phyloP scores from a whole-genome alignment of 441 rosid species.

The Populus trichocarpa region DNA sequence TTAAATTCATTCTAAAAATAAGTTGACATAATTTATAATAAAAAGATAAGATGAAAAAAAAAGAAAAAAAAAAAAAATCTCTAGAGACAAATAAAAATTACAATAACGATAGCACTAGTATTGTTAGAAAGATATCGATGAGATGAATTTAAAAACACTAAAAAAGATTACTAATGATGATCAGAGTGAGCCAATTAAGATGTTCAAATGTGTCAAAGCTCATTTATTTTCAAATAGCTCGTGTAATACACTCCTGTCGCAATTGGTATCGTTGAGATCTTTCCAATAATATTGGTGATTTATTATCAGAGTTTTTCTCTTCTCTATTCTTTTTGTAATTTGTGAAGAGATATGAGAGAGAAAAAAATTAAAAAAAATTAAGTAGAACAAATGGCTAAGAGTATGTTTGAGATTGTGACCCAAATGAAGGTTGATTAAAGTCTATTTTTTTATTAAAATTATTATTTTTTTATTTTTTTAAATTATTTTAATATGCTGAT shows the following conservation, averaged over 20 bases:
- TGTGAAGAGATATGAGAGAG: fast-evolving
- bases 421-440: fast-evolving
- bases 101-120: fast-evolving
- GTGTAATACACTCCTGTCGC: too few species aligned
- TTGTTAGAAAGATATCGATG: fast-evolving
- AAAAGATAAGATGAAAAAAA: too few species aligned
- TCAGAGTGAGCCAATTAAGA: fast-evolving
- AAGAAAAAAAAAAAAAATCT: too few species aligned
- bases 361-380: too few species aligned
- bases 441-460: too few species aligned
- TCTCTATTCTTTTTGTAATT: fast-evolving
- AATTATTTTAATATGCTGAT: too few species aligned
- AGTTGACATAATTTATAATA: too few species aligned
- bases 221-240: too few species aligned
- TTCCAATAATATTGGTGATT: fast-evolving
- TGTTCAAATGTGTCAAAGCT: fast-evolving
- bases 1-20: too few species aligned
- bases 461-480: too few species aligned
- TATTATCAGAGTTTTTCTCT: too few species aligned
- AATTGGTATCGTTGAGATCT: fast-evolving
- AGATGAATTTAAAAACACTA: fast-evolving
- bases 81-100: fast-evolving
- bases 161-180: fast-evolving
- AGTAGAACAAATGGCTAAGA: fast-evolving
- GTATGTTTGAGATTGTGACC: fast-evolving